These are phyloP conservation scores for Fusarium sp. DNA, from an alignment of 2,329 filamentous ascomycete species.

Conservation along the genomic window DNA sequence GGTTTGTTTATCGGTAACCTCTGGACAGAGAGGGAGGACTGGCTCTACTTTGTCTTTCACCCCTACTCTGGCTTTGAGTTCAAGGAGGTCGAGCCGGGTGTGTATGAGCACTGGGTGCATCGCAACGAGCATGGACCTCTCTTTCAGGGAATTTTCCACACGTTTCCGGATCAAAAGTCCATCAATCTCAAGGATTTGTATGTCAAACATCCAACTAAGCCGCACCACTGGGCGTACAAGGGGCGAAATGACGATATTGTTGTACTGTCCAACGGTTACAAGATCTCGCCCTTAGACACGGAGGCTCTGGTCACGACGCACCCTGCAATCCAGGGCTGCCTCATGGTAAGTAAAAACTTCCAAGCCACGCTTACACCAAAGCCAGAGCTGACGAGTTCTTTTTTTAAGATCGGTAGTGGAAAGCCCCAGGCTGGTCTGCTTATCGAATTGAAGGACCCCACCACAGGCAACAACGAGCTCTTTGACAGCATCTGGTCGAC, in stretches of 20 bases:
- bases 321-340: constrained; percentile 46
- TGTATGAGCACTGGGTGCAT: constrained; percentile 54
- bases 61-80: constrained; percentile 55
- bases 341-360: constrained; percentile 38
- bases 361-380: no score
- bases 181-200: constrained; percentile 53
- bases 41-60: constrained; percentile 54
- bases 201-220: constrained; percentile 46
- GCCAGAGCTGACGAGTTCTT: no score
- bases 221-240: constrained; percentile 50
- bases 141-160: constrained; percentile 55
- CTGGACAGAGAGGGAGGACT: constrained; percentile 46
- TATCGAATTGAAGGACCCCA: constrained; percentile 48
- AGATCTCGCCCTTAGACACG: constrained; percentile 51
- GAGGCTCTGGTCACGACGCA: constrained; percentile 49
- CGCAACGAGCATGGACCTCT: constrained; percentile 48
- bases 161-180: constrained; percentile 47
- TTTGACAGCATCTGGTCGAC: constrained; percentile 62
- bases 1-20: constrained; percentile 55
- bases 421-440: constrained; percentile 48
- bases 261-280: constrained; percentile 52
- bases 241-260: constrained; percentile 52
- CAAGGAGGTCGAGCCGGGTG: constrained; percentile 49
- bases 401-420: constrained; percentile 29
- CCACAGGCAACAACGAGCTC: constrained; percentile 40